These are phyloP conservation scores for Dactylella cylindrospora DNA, from an alignment of 2,329 filamentous ascomycete genomes.

Conservation along the genomic window DNA sequence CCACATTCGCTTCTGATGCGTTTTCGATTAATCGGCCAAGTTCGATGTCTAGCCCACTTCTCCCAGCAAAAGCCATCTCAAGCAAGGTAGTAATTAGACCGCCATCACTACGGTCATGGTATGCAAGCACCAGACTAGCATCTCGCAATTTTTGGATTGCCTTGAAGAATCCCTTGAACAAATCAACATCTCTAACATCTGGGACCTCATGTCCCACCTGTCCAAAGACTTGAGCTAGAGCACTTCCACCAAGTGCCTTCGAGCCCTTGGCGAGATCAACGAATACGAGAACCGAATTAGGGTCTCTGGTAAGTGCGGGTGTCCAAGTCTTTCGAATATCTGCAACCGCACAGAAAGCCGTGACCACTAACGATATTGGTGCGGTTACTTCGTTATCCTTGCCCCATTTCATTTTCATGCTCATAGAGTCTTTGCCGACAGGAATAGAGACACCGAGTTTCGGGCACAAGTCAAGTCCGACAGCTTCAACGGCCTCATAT, in stretches of 20 bases:
- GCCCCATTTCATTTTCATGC: constrained; percentile 96
- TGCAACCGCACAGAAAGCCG: constrained; percentile 82
- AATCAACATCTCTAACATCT: constrained; percentile 77
- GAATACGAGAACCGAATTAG: constrained; percentile 84
- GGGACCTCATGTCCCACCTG: constrained; percentile 82
- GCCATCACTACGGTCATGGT: constrained; percentile 92
- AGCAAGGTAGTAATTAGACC: constrained; percentile 85
- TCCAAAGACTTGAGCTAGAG: constrained; percentile 83
- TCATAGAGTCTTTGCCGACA: constrained; percentile 96
- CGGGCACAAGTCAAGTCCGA: constrained; percentile 89
- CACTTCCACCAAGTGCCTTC: constrained; percentile 84
- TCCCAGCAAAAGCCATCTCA: constrained; percentile 98
- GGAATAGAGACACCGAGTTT: constrained; percentile 89
- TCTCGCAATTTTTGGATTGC: constrained; percentile 71
- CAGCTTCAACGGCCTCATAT: constrained; percentile 90
- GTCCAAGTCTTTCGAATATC: constrained; percentile 90
- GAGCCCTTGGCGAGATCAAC: constrained; percentile 83
- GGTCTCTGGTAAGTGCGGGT: constrained; percentile 78
- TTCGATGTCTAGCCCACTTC: constrained; percentile 82
- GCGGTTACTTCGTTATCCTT: constrained; percentile 83
- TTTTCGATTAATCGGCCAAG: constrained; percentile 69
- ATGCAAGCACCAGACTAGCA: constrained; percentile 76
- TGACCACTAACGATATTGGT: constrained; percentile 85
- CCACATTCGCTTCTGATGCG: constrained; percentile 63
- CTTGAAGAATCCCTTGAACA: constrained; percentile 88